phyloP scores from a whole-genome alignment of 495 filamentous ascomycete genomes.

The Penicillium odoratum region DNA sequence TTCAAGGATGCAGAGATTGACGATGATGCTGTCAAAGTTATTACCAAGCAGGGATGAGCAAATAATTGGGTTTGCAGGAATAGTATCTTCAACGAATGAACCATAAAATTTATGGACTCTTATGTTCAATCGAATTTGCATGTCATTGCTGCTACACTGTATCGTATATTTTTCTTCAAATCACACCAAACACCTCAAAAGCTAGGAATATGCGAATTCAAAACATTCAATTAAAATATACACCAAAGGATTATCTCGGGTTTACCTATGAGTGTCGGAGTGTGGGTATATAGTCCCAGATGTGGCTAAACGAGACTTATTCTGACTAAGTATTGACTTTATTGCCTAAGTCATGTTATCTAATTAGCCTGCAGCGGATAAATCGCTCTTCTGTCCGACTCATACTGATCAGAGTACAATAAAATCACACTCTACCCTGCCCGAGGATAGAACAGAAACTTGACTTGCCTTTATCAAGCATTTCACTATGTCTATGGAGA shows the following conservation, averaged over 20 bases:
- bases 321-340: not conserved
- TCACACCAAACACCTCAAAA: too few species aligned
- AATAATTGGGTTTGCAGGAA: too few species aligned
- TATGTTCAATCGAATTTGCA: too few species aligned
- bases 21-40: not conserved
- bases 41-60: not conserved
- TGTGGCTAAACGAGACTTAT: too few species aligned
- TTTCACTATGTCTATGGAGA: conserved; percentile 30
- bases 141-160: too few species aligned
- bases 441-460: not conserved
- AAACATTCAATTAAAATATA: too few species aligned
- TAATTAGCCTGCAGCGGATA: conserved; percentile 4
- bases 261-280: too few species aligned
- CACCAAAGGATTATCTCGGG: too few species aligned
- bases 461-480: not conserved
- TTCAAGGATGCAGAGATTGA: conserved; percentile 1
- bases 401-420: not conserved
- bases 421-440: conserved; percentile 1
- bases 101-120: too few species aligned
- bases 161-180: too few species aligned
- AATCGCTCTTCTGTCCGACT: not conserved
- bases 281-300: too few species aligned
- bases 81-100: not conserved
- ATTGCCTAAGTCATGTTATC: not conserved
- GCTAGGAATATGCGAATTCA: too few species aligned